Conservation (phyloP, 2,329 filamentous ascomycete species). For the Fusarium annulatum region DNA sequence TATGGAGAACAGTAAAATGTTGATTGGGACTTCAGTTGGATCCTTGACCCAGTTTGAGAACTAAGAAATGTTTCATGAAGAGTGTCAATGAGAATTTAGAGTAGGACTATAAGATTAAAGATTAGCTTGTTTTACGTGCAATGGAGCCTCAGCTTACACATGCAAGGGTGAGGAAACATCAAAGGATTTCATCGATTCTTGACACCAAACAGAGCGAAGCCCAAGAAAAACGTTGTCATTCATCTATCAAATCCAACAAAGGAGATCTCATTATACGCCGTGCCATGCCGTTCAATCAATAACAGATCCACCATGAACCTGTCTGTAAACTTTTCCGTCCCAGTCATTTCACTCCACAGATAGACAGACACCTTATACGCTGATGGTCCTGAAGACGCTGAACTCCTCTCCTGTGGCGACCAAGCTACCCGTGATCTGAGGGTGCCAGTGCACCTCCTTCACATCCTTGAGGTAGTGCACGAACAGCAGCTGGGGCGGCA, state of each 20-base stretch:
- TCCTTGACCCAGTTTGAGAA: neutral
- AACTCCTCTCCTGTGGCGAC: constrained; percentile 94
- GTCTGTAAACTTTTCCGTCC: constrained; percentile 30
- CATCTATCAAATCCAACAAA: constrained; percentile 36
- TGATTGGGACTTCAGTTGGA: neutral
- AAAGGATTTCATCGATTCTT: neutral
- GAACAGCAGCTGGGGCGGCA: constrained; percentile 94
- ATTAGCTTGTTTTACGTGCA: neutral
- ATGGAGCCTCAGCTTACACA: neutral
- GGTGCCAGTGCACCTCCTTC: constrained; percentile 98
- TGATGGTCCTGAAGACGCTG: constrained; percentile 86
- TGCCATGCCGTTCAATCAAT: constrained; percentile 42
- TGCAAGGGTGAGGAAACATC: neutral
- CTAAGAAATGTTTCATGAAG: neutral
- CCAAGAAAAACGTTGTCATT: constrained; percentile 16
- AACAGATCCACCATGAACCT: constrained; percentile 25
- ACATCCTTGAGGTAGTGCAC: constrained; percentile 96
- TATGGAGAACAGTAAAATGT: neutral
- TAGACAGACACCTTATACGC: constrained; percentile 64
- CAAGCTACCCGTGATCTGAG: constrained; percentile 89
- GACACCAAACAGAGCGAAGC: neutral
- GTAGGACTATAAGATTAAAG: neutral
- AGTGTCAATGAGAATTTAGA: neutral
- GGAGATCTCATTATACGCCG: constrained; percentile 37
- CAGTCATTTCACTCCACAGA: neutral